phyloP scores from a whole-genome alignment of 768 basidiomycete genomes.

The Agrocybe praecox region DNA sequence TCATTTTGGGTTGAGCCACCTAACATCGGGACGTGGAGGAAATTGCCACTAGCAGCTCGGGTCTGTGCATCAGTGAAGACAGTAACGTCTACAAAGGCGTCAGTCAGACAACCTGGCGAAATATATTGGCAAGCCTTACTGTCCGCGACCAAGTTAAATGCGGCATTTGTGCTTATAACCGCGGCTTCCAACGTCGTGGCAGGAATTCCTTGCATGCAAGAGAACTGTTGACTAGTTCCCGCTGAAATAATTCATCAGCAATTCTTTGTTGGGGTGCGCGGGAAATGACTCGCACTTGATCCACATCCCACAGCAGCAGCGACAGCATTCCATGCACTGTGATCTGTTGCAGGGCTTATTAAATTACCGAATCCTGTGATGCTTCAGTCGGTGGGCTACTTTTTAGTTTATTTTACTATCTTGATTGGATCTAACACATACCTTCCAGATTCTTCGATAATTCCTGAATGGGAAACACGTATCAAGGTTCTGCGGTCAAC shows the following conservation, averaged over 20 bases:
- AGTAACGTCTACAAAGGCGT: neutral
- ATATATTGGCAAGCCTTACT: slow-evolving; percentile 18
- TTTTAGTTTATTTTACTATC: neutral
- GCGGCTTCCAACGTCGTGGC: slow-evolving; percentile 31
- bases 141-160: slow-evolving; percentile 32
- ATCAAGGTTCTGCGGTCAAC: neutral
- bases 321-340: slow-evolving; percentile 32
- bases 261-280: neutral
- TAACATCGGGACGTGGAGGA: slow-evolving; percentile 27
- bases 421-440: slow-evolving; percentile 2
- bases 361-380: slow-evolving; percentile 11
- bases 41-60: slow-evolving; percentile 24
- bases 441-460: slow-evolving; percentile 41
- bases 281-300: slow-evolving; percentile 24
- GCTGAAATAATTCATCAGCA: slow-evolving; percentile 1
- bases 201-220: slow-evolving; percentile 38
- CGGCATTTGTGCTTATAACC: slow-evolving; percentile 27
- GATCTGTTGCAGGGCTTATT: slow-evolving; percentile 14
- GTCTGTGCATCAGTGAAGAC: slow-evolving; percentile 4
- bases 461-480: slow-evolving; percentile 17
- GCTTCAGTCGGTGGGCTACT: slow-evolving; percentile 1
- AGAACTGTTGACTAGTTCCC: slow-evolving; percentile 29
- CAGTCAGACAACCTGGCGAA: neutral
- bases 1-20: slow-evolving; percentile 31
- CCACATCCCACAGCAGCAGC: slow-evolving; percentile 34